Evolutionary conservation across 1,284 basidiomycete species (phyloP).

Genomic region (Neolentinus lepideus): DNA sequence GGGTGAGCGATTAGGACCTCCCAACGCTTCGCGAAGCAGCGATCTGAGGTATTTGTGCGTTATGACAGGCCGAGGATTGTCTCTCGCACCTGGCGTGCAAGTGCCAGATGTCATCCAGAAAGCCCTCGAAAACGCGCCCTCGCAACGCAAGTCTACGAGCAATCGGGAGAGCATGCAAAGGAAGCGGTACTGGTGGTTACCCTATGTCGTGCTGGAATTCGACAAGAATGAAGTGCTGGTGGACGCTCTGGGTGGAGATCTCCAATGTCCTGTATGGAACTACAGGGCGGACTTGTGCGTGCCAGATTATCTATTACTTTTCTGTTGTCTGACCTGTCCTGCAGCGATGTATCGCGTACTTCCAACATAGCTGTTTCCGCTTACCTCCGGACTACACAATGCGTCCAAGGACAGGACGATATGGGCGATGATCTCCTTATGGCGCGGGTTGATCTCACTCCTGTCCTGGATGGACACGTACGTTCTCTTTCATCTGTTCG

Average conservation of each 20-base stretch:
- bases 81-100: constrained; percentile 64
- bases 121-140: constrained; percentile 57
- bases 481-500: constrained; percentile 21
- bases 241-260: constrained; percentile 84
- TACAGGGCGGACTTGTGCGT: constrained; percentile 85
- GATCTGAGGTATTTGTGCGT: neutral
- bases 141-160: constrained; percentile 46
- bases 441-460: constrained; percentile 86
- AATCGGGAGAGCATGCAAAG: constrained; percentile 86
- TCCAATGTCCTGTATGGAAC: constrained; percentile 24
- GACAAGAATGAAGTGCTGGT: constrained; percentile 99
- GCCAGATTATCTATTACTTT: neutral
- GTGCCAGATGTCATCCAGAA: constrained; percentile 85
- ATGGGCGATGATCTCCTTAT: constrained; percentile 93
- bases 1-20: constrained; percentile 33
- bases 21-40: neutral
- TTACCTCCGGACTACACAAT: constrained; percentile 75
- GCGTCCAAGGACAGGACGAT: constrained; percentile 65
- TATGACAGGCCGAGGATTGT: constrained; percentile 58
- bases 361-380: constrained; percentile 87
- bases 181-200: constrained; percentile 93
- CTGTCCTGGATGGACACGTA: constrained; percentile 76
- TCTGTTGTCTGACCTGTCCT: neutral
- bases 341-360: constrained; percentile 80
- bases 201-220: constrained; percentile 96